A percentile compares a stretch with the other conserved stretches of the same genome.
Evolutionary conservation across 345 rosid species (phyloP).

Genomic region (Odontarrhena argentea): DNA sequence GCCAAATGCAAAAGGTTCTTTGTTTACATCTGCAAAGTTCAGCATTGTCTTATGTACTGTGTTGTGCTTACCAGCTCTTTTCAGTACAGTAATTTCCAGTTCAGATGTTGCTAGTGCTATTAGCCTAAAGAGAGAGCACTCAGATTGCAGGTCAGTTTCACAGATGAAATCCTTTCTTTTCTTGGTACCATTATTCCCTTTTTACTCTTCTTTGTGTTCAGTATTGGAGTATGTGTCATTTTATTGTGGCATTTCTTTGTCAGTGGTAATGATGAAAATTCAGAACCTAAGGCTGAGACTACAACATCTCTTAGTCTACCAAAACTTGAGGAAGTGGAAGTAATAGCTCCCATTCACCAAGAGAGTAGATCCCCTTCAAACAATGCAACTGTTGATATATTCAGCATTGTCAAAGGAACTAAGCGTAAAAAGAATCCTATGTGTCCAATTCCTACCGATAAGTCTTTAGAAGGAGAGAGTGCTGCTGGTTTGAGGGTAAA

Average conservation of each 20-base stretch:
- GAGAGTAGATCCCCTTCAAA: conserved; percentile 40
- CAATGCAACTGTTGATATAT: conserved; percentile 56
- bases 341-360: conserved; percentile 43
- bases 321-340: conserved; percentile 50
- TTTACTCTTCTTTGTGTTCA: conserved; percentile 20
- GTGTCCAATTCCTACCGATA: conserved; percentile 42
- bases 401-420: conserved; percentile 71
- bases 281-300: conserved; percentile 43
- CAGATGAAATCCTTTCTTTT: conserved; percentile 11
- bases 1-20: conserved; percentile 11
- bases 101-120: conserved; percentile 47
- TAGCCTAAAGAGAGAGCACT: conserved; percentile 65
- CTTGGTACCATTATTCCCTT: conserved; percentile 20
- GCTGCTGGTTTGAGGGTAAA: conserved; percentile 80
- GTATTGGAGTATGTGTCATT: conserved; percentile 22
- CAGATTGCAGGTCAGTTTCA: conserved; percentile 57
- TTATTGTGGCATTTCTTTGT: conserved; percentile 26
- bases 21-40: conserved; percentile 21
- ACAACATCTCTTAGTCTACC: conserved; percentile 46
- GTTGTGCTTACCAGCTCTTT: conserved; percentile 34
- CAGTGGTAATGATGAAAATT: conserved; percentile 47
- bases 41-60: conserved; percentile 12
- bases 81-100: conserved; percentile 30
- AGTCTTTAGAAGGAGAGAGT: conserved; percentile 57
- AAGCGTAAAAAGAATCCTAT: conserved; percentile 41